Base-by-base conservation (phyloP, 1,284 basidiomycete species). In the Mycena citricolor region DNA sequence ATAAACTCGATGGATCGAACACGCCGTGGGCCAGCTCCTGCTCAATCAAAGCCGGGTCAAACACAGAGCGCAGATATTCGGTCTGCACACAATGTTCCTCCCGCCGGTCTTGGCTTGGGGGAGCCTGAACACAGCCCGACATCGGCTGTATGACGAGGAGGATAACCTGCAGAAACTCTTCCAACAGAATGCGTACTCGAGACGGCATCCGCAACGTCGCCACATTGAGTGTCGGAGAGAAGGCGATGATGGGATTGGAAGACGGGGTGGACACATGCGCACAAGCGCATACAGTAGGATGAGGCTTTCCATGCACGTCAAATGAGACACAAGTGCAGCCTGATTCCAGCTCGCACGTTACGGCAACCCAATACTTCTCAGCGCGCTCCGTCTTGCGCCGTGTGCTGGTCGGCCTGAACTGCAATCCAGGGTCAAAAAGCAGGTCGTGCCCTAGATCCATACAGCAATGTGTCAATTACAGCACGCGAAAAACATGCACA, bases 261-360 rank as follows among this genome's bases (percentile, higher is more conserved):
- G 67, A 57, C 13, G 71, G 66, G 30, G 64, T 49, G 22, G 73
- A 63, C 49, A 69, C 58, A 22, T 70, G 66, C 35, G 61, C 60
- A 53, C 81, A 79, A 30, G 76, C 76, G 55, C 87, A 91, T 37
- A 81, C 65, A 55, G 79, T 75, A 17, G 60, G 50, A 48, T 74
- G 67, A 17, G 80, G 75, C 39, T 70, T 70, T 42, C 75, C 74
- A 42, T 70, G 66, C 37, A 68, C 61, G 63, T 84, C 81, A 57
- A 91, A 85, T 20, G 89, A 81, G 38, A 87, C 77, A 64, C 91
- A 95, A 2, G 90, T 90, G 66, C 93, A 97, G 0, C 87, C 87
- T 0, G 67, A 69, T 58, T 88, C 79, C 33, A 94, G 71, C 69
- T 97, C 93, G 35, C 79, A 80, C 14, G 77, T 73, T 44, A 97